Conservation (phyloP, 2,329 filamentous ascomycete genomes). For the Cladosporium sp. region DNA sequence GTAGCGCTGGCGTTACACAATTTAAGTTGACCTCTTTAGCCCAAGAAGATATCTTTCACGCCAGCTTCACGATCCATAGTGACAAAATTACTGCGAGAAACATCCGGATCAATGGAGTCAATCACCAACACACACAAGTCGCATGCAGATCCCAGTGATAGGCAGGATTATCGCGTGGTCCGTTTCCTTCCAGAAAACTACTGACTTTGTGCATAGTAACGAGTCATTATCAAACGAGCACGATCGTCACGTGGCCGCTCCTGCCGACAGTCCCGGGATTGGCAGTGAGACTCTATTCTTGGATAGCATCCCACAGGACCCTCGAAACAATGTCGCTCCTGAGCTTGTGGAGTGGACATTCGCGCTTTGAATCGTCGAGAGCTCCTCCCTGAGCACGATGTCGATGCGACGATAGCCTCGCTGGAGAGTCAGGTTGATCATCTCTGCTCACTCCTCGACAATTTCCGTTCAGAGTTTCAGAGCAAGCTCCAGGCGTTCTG, state of each 20-base stretch:
- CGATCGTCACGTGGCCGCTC: not conserved
- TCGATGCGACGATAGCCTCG: not conserved
- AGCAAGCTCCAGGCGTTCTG: not conserved
- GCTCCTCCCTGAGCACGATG: not conserved
- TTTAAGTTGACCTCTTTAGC: not conserved
- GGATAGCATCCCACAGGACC: no score
- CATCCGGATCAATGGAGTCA: not conserved
- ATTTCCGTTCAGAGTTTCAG: not conserved
- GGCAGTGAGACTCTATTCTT: not conserved
- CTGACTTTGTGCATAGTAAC: not conserved
- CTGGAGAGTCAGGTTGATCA: not conserved
- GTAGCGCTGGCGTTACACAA: not conserved
- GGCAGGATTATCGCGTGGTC: not conserved
- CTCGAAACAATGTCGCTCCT: no score
- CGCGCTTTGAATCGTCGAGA: not conserved
- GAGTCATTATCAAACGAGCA: not conserved
- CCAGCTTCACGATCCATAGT: not conserved
- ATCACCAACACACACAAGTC: not conserved
- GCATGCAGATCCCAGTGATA: not conserved
- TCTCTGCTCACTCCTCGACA: not conserved
- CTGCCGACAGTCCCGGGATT: not conserved
- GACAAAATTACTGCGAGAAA: not conserved
- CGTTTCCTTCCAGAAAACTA: not conserved
- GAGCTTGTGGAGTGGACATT: not conserved
- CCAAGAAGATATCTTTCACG: not conserved